These are phyloP conservation scores for Cercospora janseana DNA, from an alignment of 2,329 filamentous ascomycete genomes.

Conservation along the genomic window DNA sequence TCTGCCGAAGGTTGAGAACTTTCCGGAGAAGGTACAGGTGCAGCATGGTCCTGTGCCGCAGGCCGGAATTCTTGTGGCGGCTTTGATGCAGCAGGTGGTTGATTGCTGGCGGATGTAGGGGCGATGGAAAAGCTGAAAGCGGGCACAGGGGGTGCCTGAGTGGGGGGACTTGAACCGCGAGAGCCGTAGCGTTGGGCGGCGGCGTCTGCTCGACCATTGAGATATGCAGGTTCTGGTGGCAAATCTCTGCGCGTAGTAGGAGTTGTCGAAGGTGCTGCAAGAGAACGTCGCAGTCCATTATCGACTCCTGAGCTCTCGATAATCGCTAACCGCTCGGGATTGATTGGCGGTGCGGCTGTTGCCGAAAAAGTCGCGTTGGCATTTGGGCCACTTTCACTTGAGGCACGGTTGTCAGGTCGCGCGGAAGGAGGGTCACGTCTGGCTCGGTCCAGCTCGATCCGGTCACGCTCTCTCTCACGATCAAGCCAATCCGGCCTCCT, in stretches of 20 bases:
- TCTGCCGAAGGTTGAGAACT: conserved; percentile 14
- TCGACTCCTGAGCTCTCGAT: conserved; percentile 36
- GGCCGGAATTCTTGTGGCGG: conserved; percentile 5
- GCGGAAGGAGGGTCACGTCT: conserved; percentile 33
- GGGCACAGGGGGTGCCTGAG: conserved; percentile 54
- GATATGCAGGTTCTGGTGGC: conserved; percentile 44
- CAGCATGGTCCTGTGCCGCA: conserved; percentile 6
- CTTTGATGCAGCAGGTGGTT: conserved; percentile 21
- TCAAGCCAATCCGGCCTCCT: conserved; percentile 41
- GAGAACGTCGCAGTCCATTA: conserved; percentile 29
- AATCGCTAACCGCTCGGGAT: conserved; percentile 36
- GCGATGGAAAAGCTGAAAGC: conserved; percentile 47
- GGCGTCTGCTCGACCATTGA: conserved; percentile 47
- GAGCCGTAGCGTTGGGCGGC: conserved; percentile 48
- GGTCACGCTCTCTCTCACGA: conserved; percentile 42
- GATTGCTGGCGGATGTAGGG: conserved; percentile 29
- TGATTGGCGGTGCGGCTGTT: conserved; percentile 30
- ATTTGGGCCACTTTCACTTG: conserved; percentile 28
- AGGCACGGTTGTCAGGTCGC: conserved; percentile 32
- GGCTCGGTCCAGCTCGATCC: conserved; percentile 39
- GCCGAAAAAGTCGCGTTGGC: conserved; percentile 22
- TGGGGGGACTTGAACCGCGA: conserved; percentile 52
- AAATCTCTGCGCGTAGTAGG: conserved; percentile 35
- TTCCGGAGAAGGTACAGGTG: conserved; percentile 7
- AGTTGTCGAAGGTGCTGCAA: conserved; percentile 19